phyloP scores from a whole-genome alignment of 1,139 yeast genomes.

The Diutina ranongensis region DNA sequence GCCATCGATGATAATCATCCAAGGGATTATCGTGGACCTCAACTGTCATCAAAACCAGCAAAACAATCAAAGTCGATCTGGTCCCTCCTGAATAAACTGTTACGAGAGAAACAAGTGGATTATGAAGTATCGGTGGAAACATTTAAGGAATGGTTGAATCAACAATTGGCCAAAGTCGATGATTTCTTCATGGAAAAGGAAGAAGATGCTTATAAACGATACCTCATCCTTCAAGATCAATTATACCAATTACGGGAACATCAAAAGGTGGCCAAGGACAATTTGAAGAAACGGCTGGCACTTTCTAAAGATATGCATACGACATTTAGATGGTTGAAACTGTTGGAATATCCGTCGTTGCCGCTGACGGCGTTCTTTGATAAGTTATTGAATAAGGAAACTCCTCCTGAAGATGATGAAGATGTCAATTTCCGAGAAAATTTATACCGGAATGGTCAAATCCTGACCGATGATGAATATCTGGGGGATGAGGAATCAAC shows the following conservation, averaged over 20 bases:
- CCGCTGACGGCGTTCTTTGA: conserved; percentile 38
- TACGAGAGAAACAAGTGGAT: conserved; percentile 12
- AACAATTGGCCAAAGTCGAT: conserved; percentile 48
- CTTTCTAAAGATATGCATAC: neutral
- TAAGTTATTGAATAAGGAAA: conserved; percentile 11
- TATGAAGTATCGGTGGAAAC: conserved; percentile 24
- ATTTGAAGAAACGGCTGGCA: neutral
- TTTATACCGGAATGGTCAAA: conserved; percentile 27
- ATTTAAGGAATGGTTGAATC: conserved; percentile 52
- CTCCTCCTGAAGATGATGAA: conserved; percentile 7
- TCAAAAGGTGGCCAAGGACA: conserved; percentile 13
- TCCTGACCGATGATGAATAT: conserved; percentile 9
- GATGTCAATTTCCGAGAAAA: conserved; percentile 30
- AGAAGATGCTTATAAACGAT: conserved; percentile 47
- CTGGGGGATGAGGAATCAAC: conserved; percentile 2
- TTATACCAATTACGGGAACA: conserved; percentile 53
- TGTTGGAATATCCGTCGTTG: conserved; percentile 44
- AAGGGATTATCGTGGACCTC: too few species aligned
- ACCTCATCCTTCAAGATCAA: conserved; percentile 55
- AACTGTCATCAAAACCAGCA: too few species aligned
- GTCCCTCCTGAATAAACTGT: conserved; percentile 8
- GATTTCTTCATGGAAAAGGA: conserved; percentile 50
- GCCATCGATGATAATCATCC: conserved; percentile 7
- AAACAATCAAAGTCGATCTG: conserved; percentile 1
- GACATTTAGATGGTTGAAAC: conserved; percentile 6